These are phyloP conservation scores for Schizopora paradoxa DNA, from an alignment of 1,284 basidiomycete species.

Conservation along the genomic window DNA sequence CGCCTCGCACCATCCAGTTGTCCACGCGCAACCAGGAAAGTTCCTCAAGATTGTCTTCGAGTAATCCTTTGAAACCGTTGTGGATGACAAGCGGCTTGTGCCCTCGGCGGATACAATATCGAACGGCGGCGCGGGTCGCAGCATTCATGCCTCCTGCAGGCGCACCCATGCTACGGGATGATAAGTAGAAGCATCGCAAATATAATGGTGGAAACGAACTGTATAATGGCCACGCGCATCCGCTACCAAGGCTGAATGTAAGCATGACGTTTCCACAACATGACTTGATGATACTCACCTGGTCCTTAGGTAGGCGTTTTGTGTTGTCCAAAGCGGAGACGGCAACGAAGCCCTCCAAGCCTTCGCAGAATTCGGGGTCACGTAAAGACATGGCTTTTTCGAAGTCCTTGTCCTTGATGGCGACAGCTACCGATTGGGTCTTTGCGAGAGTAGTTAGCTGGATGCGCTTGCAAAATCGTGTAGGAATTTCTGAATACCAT, in stretches of 20 bases:
- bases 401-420: conserved; percentile 84
- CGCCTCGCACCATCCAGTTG: conserved; percentile 92
- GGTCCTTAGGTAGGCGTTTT: conserved; percentile 54
- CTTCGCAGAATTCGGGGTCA: conserved; percentile 90
- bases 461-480: not conserved
- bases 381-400: conserved; percentile 82
- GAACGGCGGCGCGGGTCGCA: conserved; percentile 89
- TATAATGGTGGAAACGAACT: not conserved
- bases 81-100: conserved; percentile 89
- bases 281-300: conserved; percentile 38
- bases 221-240: conserved; percentile 17
- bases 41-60: conserved; percentile 83
- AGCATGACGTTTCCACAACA: not conserved
- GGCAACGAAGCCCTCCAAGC: conserved; percentile 77
- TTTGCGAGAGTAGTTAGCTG: conserved; percentile 26
- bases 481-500: conserved; percentile 42
- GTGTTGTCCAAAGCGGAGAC: conserved; percentile 62
- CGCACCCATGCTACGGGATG: conserved; percentile 72
- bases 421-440: conserved; percentile 83
- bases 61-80: conserved; percentile 92
- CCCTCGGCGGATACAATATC: conserved; percentile 89
- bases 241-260: conserved; percentile 7
- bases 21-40: conserved; percentile 98
- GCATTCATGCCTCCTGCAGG: conserved; percentile 99
- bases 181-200: conserved; percentile 16